Conservation (phyloP, 2,329 filamentous ascomycete species). For the Colletotrichum lupini region DNA sequence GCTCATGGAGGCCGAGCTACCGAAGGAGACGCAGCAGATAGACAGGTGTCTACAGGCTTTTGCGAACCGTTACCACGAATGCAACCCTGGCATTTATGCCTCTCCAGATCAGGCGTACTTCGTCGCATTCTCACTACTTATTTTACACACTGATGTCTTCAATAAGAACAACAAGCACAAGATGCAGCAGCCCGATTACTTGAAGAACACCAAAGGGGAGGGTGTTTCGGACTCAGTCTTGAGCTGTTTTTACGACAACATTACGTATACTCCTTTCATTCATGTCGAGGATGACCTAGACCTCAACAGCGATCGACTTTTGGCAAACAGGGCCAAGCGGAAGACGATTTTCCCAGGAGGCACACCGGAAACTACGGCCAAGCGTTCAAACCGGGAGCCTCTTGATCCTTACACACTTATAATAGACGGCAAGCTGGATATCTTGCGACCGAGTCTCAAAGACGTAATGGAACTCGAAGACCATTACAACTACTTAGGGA, state of each 20-base stretch:
- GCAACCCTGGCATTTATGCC: conserved; percentile 95
- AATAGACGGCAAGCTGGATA: conserved; percentile 87
- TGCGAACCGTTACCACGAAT: conserved; percentile 96
- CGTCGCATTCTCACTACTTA: conserved; percentile 95
- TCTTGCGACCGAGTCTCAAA: conserved; percentile 84
- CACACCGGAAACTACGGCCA: conserved; percentile 69
- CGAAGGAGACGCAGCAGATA: conserved; percentile 98
- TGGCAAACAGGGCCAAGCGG: conserved; percentile 78
- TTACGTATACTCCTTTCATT: conserved; percentile 97
- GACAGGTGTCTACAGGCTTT: conserved; percentile 94
- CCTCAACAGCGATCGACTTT: conserved; percentile 78
- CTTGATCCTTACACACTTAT: conserved; percentile 97
- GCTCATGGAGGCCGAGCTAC: conserved; percentile 94
- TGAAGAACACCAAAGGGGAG: conserved; percentile 93
- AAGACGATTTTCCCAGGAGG: conserved; percentile 75
- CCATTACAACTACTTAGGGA: conserved; percentile 88
- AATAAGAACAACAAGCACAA: conserved; percentile 99
- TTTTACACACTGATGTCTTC: conserved; percentile 98
- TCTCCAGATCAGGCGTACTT: conserved; percentile 97
- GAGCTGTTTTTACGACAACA: conserved; percentile 98
- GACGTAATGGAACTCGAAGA: conserved; percentile 95
- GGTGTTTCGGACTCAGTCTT: conserved; percentile 94
- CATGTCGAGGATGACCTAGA: conserved; percentile 94
- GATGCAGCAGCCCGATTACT: conserved; percentile 95
- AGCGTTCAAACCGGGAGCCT: conserved; percentile 79